A percentile compares a stretch with the other conserved stretches of the same genome.
Conservation (phyloP, 345 rosid species). For the Noccaea caerulescens region DNA sequence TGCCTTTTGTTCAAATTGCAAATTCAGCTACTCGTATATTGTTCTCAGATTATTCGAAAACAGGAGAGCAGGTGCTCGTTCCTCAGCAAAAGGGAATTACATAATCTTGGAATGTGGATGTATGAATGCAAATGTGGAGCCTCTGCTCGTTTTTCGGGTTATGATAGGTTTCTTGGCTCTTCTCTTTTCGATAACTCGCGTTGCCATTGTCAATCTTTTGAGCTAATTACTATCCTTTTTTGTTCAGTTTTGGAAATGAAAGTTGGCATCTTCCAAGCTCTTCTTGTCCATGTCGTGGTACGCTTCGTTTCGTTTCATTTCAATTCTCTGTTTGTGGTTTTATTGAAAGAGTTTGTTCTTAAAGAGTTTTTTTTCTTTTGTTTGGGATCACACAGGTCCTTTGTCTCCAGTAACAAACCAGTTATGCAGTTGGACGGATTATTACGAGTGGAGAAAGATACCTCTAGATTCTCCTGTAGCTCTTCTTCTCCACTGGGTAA, state of each 20-base stretch:
- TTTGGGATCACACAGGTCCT: conserved; percentile 55
- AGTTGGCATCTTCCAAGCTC: conserved; percentile 68
- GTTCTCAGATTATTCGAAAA: conserved; percentile 54
- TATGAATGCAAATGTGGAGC: conserved; percentile 66
- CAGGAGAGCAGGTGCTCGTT: conserved; percentile 74
- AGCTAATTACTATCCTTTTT: neutral
- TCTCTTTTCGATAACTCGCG: neutral
- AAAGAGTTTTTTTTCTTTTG: conserved; percentile 25
- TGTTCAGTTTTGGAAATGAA: conserved; percentile 46
- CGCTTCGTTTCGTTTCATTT: neutral
- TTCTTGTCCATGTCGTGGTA: conserved; percentile 82
- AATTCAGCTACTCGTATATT: too few relatives aligned
- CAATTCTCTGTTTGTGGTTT: conserved; percentile 22
- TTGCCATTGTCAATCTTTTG: neutral
- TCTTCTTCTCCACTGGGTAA: conserved; percentile 95
- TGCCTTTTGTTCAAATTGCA: neutral
- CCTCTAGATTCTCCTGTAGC: conserved; percentile 82
- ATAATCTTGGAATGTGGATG: conserved; percentile 76
- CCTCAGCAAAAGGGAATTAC: conserved; percentile 65
- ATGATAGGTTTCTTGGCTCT: conserved; percentile 47
- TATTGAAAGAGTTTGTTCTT: conserved; percentile 7
- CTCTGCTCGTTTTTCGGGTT: conserved; percentile 30
- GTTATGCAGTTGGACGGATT: conserved; percentile 65
- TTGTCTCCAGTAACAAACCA: conserved; percentile 43
- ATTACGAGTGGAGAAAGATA: conserved; percentile 80